phyloP scores from a whole-genome alignment of 441 rosid species.

The Dalechampia spathulata region DNA sequence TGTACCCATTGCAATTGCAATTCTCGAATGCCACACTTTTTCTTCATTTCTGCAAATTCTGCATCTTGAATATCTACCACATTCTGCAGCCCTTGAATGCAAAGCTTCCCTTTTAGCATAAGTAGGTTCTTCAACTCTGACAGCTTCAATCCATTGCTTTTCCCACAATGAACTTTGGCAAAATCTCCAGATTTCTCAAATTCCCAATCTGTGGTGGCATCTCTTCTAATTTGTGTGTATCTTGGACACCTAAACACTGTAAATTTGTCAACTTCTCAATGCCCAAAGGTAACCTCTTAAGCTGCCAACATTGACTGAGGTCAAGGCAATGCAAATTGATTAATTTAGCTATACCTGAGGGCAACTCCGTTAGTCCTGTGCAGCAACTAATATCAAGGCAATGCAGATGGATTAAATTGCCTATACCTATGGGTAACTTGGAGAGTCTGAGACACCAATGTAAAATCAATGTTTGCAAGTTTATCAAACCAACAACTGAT shows the following conservation, averaged over 20 bases:
- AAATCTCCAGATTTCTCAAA: background rate
- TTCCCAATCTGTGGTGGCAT: too few species aligned
- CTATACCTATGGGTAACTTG: background rate
- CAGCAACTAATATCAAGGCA: too few species aligned
- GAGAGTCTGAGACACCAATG: background rate
- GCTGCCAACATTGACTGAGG: background rate
- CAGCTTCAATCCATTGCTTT: too few species aligned
- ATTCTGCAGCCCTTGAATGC: background rate
- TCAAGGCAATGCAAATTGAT: conserved; percentile 3
- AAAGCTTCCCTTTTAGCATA: conserved; percentile 2
- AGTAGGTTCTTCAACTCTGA: background rate
- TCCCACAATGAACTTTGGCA: conserved; percentile 7
- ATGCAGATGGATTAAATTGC: too few species aligned
- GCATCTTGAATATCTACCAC: background rate
- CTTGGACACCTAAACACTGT: too few species aligned
- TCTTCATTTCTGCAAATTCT: background rate
- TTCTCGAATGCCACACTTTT: too few species aligned
- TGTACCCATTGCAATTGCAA: too few species aligned
- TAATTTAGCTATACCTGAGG: too few species aligned
- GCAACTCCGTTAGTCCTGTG: too few species aligned
- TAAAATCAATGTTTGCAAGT: too few species aligned
- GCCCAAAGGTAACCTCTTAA: background rate
- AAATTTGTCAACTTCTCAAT: background rate
- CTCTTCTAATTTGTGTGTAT: too few species aligned
- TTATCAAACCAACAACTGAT: too few species aligned